Conservation (phyloP, 1,284 basidiomycete species). For the Marasmius sp. region DNA sequence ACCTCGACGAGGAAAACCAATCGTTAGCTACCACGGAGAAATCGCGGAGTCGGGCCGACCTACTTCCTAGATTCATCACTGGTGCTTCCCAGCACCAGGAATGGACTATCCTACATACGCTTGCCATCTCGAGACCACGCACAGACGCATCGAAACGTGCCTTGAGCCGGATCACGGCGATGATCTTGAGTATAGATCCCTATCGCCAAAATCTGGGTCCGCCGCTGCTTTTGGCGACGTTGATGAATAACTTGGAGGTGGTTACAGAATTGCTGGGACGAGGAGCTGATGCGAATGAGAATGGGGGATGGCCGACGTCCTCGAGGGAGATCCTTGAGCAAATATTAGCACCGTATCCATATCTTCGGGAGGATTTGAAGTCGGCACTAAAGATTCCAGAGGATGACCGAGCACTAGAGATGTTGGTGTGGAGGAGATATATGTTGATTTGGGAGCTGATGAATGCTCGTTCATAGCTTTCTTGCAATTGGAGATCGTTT, state of each 20-base stretch:
- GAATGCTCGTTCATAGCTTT: neutral
- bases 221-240: neutral
- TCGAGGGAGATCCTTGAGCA: neutral
- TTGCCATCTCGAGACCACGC: neutral
- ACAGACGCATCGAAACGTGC: constrained; percentile 2
- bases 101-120: constrained; percentile 1
- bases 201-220: neutral
- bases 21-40: neutral
- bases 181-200: neutral
- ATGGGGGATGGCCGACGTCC: neutral
- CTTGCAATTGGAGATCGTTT: no score
- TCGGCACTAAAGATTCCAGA: neutral
- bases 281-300: neutral
- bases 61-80: constrained; percentile 3
- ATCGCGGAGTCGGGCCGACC: neutral
- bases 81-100: neutral
- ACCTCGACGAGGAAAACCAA: neutral
- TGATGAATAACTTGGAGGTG: constrained; percentile 6
- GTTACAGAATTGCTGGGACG: constrained; percentile 4
- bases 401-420: neutral
- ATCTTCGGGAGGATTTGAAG: neutral
- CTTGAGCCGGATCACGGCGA: neutral
- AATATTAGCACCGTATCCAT: neutral
- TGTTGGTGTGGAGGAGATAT: neutral
- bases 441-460: neutral